Evolutionary conservation across 139 green algal species (phyloP).

Genomic region (Bryopsis sp.): DNA sequence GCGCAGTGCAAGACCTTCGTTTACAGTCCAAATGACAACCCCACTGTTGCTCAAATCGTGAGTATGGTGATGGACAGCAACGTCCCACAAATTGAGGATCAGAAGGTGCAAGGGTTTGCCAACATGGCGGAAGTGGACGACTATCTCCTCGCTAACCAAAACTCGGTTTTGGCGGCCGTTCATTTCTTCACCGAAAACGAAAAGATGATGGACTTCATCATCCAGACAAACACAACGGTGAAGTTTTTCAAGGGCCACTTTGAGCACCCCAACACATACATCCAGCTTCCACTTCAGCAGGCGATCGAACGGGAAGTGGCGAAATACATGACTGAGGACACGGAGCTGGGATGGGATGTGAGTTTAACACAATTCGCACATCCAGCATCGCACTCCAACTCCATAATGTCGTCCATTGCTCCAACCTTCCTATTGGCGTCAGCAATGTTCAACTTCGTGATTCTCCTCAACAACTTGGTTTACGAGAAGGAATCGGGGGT

Average conservation of each 20-base stretch:
- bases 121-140: constrained; percentile 35
- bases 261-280: constrained; percentile 43
- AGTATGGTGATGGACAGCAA: constrained; percentile 49
- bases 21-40: constrained; percentile 13
- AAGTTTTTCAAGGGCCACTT: constrained; percentile 60
- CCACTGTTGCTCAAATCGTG: constrained; percentile 32
- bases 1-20: background rate
- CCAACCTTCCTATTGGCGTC: constrained; percentile 81
- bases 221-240: constrained; percentile 72
- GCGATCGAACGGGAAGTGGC: constrained; percentile 63
- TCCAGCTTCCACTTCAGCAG: constrained; percentile 70
- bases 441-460: constrained; percentile 87
- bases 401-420: constrained; percentile 4
- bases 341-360: constrained; percentile 12
- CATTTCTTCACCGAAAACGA: constrained; percentile 38
- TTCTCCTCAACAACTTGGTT: constrained; percentile 26
- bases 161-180: constrained; percentile 45
- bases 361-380: constrained; percentile 19
- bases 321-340: constrained; percentile 26
- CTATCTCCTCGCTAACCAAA: constrained; percentile 58
- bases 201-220: constrained; percentile 43
- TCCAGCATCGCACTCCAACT: background rate
- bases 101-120: constrained; percentile 13
- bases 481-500: constrained; percentile 59
- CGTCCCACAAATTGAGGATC: constrained; percentile 31